Base-by-base conservation (phyloP, 2,329 filamentous ascomycete genomes). In the Trichoderma cornu-damae region DNA sequence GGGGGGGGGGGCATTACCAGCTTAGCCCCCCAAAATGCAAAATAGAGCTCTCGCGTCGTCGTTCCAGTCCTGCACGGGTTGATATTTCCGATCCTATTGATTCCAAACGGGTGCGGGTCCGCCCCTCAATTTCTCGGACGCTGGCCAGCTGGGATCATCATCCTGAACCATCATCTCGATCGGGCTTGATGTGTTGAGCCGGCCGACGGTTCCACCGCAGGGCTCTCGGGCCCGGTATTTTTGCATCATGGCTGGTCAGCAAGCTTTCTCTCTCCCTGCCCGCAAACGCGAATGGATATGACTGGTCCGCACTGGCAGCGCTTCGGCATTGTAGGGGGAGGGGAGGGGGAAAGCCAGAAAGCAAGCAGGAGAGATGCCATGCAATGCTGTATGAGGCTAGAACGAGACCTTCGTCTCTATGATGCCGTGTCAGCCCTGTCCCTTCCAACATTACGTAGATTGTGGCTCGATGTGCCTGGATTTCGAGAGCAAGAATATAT, bases 221-320 rank as follows among this genome's bases (percentile, higher is more conserved):
- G 20, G 22, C n/a, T 38, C 48, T 51, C 48, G 34, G 38, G 38
- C 12, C 51, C 51, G 40, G 51, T 54, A 40, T 56, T 34, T n/a
- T 56, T 57, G 54, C 54, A 50, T 57, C 54, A 57, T 57, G 54
- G 46, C 24, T 57, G 54, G 44, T 44, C 51, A 51, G 54, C 54
- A 49, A 57, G 54, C 54, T 57, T n/a, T n/a, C n/a, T 32, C 16
- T 30, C n/a, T 18, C 30, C 22, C 35, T 37, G 22, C 26, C n/a
- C n/a, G 24, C 32, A 40, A 32, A 37, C 24, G 20, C 40, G 38
- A 16, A 14, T 34, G 28, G 44, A 20, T n/a, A n/a, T 22, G 44
- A 32, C 28, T n/a, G 9, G 28, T 30, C 26, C n/a, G 34, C 18
- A 35, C 12, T 46, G 6, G 37, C 22, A 46, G 42, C n/a, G 30